Base-by-base conservation (phyloP, 2,329 filamentous ascomycete genomes). In the Cercospora nicotianae region DNA sequence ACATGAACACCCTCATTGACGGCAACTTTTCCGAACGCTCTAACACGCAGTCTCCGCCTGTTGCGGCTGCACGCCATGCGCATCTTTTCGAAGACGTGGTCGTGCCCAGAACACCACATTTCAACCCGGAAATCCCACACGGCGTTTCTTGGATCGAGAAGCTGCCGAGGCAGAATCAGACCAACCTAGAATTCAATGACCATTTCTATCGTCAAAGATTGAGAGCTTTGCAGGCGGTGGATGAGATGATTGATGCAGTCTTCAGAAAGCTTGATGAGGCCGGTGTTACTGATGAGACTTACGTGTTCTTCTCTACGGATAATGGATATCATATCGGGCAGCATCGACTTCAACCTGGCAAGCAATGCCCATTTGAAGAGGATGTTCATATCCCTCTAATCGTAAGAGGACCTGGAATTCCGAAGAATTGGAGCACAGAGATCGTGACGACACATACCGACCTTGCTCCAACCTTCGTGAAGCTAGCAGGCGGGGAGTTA, bases 71-170 rank as follows among this genome's bases (percentile, higher is more conserved):
- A 51, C 82, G 89, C 53, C 89, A 93, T 69, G 80, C 83, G 48
- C 78, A 89, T 74, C 81, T 91, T 0, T 92, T 92, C 75, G 76
- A 82, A 2, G 83, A 86, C 30, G 84, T 82, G 0, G 84, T 81
- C 23, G 84, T 91, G 0, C 90, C 90, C 0, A 81, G 90, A 8
- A 88, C 84, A 0, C 79, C 82, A 0, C 87, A 87, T 75, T 92
- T 92, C 77, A 92, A 93, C 71, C 89, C 90, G 3, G 64, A 69
- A 3, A 51, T 80, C 74, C 77, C 81, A 8, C 81, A 79, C 55
- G 81, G 83, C 5, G 82, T 80, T 0, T 81, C 79, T 61, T 86
- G 83, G 83, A 76, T 86, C 36, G 75, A 71, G 8, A 72, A 75
- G 16, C 77, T 86, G 0, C 79, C 80, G 0, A 75, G 79, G 57